Base-by-base conservation (phyloP, 1,139 yeast species). In the Candida sanyaensis region DNA sequence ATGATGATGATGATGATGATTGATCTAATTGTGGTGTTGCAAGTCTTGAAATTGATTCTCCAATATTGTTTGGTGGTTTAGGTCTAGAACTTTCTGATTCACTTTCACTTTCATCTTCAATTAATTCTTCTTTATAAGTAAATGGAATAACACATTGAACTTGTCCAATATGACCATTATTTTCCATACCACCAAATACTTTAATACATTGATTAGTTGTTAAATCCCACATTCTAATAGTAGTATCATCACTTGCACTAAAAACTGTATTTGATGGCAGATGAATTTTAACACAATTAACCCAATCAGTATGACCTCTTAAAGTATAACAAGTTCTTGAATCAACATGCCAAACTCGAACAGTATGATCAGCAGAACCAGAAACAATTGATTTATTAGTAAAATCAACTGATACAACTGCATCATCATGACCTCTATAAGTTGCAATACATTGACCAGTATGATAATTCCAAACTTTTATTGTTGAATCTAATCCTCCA, bases 261-360 rank as follows among this genome's bases (percentile, higher is more conserved):
- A 87, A 91, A 13, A 91, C 79, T 0, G 96, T 86, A 51, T 82
- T 81, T 39, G 96, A 85, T 48, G 80, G 80, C 1, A 89, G 79
- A 64, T 92, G 96, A 45, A 92, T 83, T 67, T 88, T 88, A 39
- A 93, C 98, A 52, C 89, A 82, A 56, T 89, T 90, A 27, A 93
- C 97, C 84, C 96, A 86, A 56, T 89, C 98, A 0, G 86, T 80
- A 64, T 93, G 99, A 3, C 99, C 99, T 36, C 97, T 76, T 51
- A 93, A 74, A 0, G 98, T 90, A 65, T 88, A 90, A 63, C 97
- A 93, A 2, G 96, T 88, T 66, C 96, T 78, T 13, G 91, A 84
- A 63, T 88, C 96, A 47, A 93, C 96, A 65, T 93, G 96, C 99
- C 99, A 93, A 10, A 93, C 93, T 62, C 91, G 89, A 47, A 93